These are phyloP conservation scores for Stachybotrys chlorohalonatus DNA, from an alignment of 2,329 filamentous ascomycete species.

Conservation along the genomic window DNA sequence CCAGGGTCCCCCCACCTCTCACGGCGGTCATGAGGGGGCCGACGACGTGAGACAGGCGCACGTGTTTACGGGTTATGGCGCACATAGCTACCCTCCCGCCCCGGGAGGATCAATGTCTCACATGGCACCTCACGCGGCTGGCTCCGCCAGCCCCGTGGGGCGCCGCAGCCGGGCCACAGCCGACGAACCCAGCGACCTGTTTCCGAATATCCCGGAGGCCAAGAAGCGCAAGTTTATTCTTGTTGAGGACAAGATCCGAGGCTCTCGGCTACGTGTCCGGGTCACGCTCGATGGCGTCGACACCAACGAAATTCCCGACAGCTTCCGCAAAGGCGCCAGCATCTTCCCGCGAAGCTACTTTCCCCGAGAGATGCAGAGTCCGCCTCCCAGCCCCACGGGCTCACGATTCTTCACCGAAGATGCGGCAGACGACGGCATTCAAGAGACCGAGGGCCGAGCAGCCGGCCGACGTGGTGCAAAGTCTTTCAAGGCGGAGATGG, in stretches of 20 bases:
- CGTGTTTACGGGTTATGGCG: slow-evolving; percentile 61
- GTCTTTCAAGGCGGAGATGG: slow-evolving; percentile 29
- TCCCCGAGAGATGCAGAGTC: slow-evolving; percentile 84
- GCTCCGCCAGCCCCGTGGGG: slow-evolving; percentile 25
- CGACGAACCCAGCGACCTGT: slow-evolving; percentile 61
- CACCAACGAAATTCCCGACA: slow-evolving; percentile 92
- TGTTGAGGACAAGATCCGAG: slow-evolving; percentile 79
- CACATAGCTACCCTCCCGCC: slow-evolving; percentile 47
- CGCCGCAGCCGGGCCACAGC: slow-evolving; percentile 34
- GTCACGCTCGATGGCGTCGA: slow-evolving; percentile 91
- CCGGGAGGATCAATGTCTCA: slow-evolving; percentile 55
- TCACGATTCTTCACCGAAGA: slow-evolving; percentile 67
- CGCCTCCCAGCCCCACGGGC: slow-evolving; percentile 66
- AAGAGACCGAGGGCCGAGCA: slow-evolving; percentile 39
- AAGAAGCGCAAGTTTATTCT: slow-evolving; percentile 96
- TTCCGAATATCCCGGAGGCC: slow-evolving; percentile 78
- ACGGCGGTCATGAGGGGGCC: slow-evolving; percentile 35
- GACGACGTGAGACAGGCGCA: slow-evolving; percentile 66
- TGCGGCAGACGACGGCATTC: slow-evolving; percentile 43
- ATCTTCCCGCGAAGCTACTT: slow-evolving; percentile 91
- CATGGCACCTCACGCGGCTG: slow-evolving; percentile 31
- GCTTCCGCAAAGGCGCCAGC: slow-evolving; percentile 80
- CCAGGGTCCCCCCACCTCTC: slow-evolving; percentile 44
- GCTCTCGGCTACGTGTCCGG: slow-evolving; percentile 74
- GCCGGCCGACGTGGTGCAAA: slow-evolving; percentile 24